phyloP scores from a whole-genome alignment of 2,329 filamentous ascomycete genomes.

The Fusarium pseudograminearum region DNA sequence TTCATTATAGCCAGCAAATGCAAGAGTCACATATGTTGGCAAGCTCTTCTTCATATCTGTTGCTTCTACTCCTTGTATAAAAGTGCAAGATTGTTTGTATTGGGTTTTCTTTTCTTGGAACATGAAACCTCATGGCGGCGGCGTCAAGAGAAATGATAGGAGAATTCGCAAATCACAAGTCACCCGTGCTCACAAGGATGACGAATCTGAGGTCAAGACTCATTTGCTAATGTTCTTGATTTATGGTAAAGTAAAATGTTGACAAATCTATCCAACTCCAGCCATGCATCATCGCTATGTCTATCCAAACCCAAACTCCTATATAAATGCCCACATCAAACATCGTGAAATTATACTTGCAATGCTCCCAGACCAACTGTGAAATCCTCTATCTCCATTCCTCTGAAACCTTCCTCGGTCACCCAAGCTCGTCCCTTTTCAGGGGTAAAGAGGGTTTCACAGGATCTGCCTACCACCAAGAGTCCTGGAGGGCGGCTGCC shows the following conservation, averaged over 20 bases:
- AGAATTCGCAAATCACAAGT: background rate
- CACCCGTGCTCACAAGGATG: background rate
- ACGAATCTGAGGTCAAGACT: background rate
- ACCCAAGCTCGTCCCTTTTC: conserved; percentile 76
- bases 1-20: background rate
- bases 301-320: conserved; percentile 11
- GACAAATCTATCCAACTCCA: conserved; percentile 34
- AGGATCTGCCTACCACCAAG: conserved; percentile 86
- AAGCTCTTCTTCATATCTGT: background rate
- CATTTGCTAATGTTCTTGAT: background rate
- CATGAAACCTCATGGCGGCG: background rate
- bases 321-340: conserved; percentile 21
- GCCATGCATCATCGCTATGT: conserved; percentile 32
- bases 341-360: conserved; percentile 26
- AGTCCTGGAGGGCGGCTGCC: conserved; percentile 90
- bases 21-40: background rate
- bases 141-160: background rate
- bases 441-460: conserved; percentile 76
- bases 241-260: conserved; percentile 2
- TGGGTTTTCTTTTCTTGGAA: background rate
- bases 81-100: too few species aligned
- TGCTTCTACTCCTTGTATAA: too few species aligned
- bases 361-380: conserved; percentile 41
- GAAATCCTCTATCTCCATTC: conserved; percentile 68
- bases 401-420: conserved; percentile 88